Conservation (phyloP, 2,329 filamentous ascomycete genomes). For the Aspergillus ibericus region DNA sequence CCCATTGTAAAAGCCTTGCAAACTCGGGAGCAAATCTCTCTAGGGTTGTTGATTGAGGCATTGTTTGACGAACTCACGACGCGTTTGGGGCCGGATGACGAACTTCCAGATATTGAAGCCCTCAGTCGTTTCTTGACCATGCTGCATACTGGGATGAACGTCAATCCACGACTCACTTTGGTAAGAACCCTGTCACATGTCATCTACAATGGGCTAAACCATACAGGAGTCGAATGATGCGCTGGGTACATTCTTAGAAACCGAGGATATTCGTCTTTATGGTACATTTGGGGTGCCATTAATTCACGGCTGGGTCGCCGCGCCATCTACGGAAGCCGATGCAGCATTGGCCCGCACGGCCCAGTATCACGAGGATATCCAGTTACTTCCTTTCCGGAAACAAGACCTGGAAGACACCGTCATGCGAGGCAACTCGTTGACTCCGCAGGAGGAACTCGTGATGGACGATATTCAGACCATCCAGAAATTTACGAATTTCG, state of each 20-base stretch:
- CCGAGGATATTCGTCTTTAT: constrained; percentile 85
- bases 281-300: constrained; percentile 84
- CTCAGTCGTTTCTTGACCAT: constrained; percentile 85
- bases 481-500: constrained; percentile 71
- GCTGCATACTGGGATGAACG: constrained; percentile 95
- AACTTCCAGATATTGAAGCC: constrained; percentile 82
- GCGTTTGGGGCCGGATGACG: constrained; percentile 63
- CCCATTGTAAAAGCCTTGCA: constrained; percentile 75
- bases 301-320: constrained; percentile 88
- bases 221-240: constrained; percentile 34
- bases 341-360: constrained; percentile 72
- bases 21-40: constrained; percentile 81
- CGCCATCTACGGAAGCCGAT: constrained; percentile 64
- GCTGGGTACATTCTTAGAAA: constrained; percentile 81
- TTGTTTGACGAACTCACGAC: constrained; percentile 94
- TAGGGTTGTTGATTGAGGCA: constrained; percentile 81
- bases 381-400: constrained; percentile 83
- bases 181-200: constrained; percentile 25
- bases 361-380: constrained; percentile 85
- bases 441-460: constrained; percentile 70
- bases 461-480: constrained; percentile 84
- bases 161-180: constrained; percentile 84
- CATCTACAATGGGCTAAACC: constrained; percentile 24
- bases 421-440: constrained; percentile 59
- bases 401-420: constrained; percentile 85